Evolutionary conservation across 208 protist genomes (phyloP), one percentile per base, ranked within the genome.

Genomic region (Leishmania tarentolae): DNA sequence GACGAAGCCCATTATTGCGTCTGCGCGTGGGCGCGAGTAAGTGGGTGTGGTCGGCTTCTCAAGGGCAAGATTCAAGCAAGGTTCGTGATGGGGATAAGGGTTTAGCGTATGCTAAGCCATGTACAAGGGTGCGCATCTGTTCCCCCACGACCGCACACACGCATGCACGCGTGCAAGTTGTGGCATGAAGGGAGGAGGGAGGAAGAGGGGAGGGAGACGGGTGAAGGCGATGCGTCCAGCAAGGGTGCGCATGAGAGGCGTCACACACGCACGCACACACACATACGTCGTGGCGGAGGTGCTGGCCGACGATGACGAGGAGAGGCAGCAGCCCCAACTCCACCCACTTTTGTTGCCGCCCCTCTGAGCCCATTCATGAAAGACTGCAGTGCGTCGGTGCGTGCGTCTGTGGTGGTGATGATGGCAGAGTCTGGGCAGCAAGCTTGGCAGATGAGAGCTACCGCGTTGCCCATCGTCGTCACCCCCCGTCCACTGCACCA

Each of bases 1-100:
- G n/a, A 97, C 93, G 75, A 95, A 95, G 24, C 93, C 93, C 93
- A 96, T 96, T 24, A 5, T 44, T 80, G 80, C 78, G 76, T 76
- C 69, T 76, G 37, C 73, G 65, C 74, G 74, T 65, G 53, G 56
- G 57, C 44, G 15, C 19, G 68, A 50, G 35, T n/a, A 19, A 31
- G 68, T 28, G 42, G 40, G 68, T 35, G 65, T 70, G 5, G 15
- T 2, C 31, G 65, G 21, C 59, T 44, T 70, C 65, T 70, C 65
- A 70, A 70, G 50, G 8, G 57, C 11, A 31, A 31, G 24, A 2
- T 21, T 63, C 57, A 63, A 31, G 24, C 57, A 63, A 9, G 57
- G 57, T 28, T 63, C 57, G 28, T 31, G 57, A 63, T 53, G 50
- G 50, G 7, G 7, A 3, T 53, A 53, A 53, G 50, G 50, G 50